Evolutionary conservation across 768 basidiomycete genomes (phyloP), one percentile per base, ranked within the genome.

Genomic region (Tulasnella sp.): DNA sequence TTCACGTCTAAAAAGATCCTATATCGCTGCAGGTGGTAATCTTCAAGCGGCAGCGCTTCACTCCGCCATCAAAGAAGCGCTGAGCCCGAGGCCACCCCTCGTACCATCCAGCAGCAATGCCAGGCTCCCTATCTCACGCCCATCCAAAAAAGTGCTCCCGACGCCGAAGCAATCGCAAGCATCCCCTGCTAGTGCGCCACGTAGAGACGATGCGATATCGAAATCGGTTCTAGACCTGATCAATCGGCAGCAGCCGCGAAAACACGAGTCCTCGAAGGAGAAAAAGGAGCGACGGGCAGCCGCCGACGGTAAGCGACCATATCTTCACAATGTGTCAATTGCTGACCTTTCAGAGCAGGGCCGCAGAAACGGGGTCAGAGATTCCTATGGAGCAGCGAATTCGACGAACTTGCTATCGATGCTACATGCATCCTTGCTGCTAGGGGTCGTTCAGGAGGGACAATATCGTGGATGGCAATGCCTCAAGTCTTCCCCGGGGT

Each of bases 391-490:
- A 94, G 90, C 78, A 86, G 89, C 58, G 94, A 97, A 75, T 95
- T 92, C 79, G 96, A 98, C 79, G 97, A 99, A 81, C 89, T 96
- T 54, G 92, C 93, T 37, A 90, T 93, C 78, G 97, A 99, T 84
- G 93, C 93, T 0, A 92, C 91, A 72, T 93, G 91, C 16, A 92
- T 99, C 82, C 90, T 98, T 80, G 90, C 90, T 83, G 93, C 93
- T 48, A 93, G 97, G 22, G 93, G 93, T 83, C 90, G 93, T 54
- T 46, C 46, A 18, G 84, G 87, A 80, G 85, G 88, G 22, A 89
- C 91, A 80, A 87, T 94, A 76, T 92, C 94, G 82, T 93, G 93
- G 88, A 89, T 88, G 22, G 93, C 93, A 11, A 88, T 95, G 76
- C 91, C 91, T 80, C 92, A 94, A 84, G 90, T 96, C 12, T 96